phyloP scores from a whole-genome alignment of 23 red algal species.

The Pyropia haitanensis region DNA sequence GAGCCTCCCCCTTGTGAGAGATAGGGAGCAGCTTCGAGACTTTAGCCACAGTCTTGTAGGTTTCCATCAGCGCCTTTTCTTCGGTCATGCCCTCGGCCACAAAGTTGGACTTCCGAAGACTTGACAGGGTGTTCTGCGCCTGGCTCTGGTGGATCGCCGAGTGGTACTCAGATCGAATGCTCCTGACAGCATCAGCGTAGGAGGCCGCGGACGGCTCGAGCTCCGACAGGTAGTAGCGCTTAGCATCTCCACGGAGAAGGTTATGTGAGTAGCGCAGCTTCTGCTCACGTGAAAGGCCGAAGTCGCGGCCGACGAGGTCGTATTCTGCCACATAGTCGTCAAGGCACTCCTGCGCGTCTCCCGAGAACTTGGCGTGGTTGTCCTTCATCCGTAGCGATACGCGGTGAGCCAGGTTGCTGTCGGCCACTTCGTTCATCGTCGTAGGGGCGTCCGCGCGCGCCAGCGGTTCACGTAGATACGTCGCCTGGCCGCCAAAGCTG shows the following conservation, averaged over 20 bases:
- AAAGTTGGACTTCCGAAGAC: slow-evolving; percentile 8
- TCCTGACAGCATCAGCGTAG: slow-evolving; percentile 1
- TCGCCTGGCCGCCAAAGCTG: no score
- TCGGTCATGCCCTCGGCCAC: not conserved
- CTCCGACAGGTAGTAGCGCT: slow-evolving; percentile 1
- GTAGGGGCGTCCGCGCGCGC: no score
- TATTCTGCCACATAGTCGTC: slow-evolving; percentile 4
- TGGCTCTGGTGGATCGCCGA: slow-evolving; percentile 7
- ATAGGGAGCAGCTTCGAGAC: no score
- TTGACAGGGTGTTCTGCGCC: slow-evolving; percentile 6
- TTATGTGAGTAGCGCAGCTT: slow-evolving; percentile 14
- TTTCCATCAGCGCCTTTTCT: not conserved
- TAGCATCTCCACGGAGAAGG: not conserved
- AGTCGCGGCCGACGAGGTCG: not conserved
- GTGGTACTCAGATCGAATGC: slow-evolving; percentile 11
- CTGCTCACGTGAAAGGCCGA: not conserved
- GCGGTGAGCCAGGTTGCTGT: no score
- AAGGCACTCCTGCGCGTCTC: no score
- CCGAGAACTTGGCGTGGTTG: no score
- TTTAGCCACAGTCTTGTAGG: slow-evolving; percentile 4
- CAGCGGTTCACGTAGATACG: no score
- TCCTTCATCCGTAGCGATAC: no score
- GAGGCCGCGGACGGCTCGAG: not conserved
- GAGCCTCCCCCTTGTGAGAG: no score
- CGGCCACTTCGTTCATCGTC: no score